phyloP scores from a whole-genome alignment of 164 flowering plant genomes.

The Protea cynaroides region DNA sequence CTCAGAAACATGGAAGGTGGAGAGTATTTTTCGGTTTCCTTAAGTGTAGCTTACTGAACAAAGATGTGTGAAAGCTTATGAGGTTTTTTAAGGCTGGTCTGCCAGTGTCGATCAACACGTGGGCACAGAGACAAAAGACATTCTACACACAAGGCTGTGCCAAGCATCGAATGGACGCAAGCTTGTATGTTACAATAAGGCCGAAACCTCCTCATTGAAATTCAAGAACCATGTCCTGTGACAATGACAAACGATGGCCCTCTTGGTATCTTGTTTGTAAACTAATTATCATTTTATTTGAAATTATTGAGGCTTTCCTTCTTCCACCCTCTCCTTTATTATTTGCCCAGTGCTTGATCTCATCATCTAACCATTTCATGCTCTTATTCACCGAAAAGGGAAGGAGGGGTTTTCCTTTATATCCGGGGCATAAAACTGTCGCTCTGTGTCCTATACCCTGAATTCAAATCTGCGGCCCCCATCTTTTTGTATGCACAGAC shows the following conservation, averaged over 20 bases:
- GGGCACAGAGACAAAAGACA: constrained; percentile 9
- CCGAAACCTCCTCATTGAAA: constrained; percentile 12
- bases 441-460: constrained; percentile 31
- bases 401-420: constrained; percentile 22
- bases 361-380: not conserved
- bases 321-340: too few species aligned
- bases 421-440: constrained; percentile 40
- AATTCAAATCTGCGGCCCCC: constrained; percentile 15
- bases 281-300: too few species aligned
- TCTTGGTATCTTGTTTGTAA: too few species aligned
- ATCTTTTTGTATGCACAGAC: constrained; percentile 20
- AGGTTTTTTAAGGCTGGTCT: constrained; percentile 2
- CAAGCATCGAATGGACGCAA: constrained; percentile 17
- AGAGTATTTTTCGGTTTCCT: constrained; percentile 5
- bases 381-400: constrained; percentile 25
- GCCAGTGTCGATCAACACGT: constrained; percentile 7
- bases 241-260: too few species aligned
- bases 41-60: not conserved
- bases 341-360: too few species aligned
- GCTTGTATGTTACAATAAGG: constrained; percentile 5
- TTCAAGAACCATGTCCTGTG: not conserved
- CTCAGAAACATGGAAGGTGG: not conserved
- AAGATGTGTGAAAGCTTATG: not conserved
- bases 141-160: constrained; percentile 10
- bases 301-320: too few species aligned